Evolutionary conservation across 2,329 filamentous ascomycete genomes (phyloP), one percentile per base, ranked within the genome.

Genomic region (Epichloe typhina): DNA sequence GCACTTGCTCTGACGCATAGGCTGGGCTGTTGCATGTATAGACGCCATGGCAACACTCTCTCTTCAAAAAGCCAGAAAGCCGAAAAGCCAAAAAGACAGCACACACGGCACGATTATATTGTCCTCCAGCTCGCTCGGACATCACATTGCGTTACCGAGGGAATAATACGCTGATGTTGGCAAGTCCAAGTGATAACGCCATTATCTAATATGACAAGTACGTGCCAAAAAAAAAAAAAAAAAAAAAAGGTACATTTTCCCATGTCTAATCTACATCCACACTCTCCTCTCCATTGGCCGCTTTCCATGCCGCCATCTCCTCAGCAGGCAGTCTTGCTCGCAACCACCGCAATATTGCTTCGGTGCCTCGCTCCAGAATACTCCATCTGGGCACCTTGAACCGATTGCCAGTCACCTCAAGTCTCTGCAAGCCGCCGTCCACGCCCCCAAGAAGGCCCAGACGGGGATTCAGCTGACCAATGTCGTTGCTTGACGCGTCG

Each of bases 321-420:
- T 72, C 75, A 1, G 75, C 71, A 0, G 86, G 82, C 37, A 95
- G 84, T 50, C 84, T 77, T 31, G 88, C 85, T 53, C 86, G 77
- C 47, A 96, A 66, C 85, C 88, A 95, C 47, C 82, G 75, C 57
- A 96, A 69, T 0, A 88, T 83, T 2, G 87, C 84, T 59, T 95
- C 88, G 0, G 90, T 96, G 0, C 91, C 91, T 55, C 88, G 86
- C 53, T 91, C 86, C 46, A 97, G 69, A 6, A 95, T 77, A 55
- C 85, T 86, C 71, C 85, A 90, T 51, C 86, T 80, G 0, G 91
- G 91, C 35, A 96, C 88, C 35, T 88, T 77, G 68, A 97, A 97
- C 35, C 82, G 76, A 64, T 97, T 97, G 0, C 89, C 89, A 31
- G 79, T 79, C 4, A 95, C 84, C 46, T 95, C 84, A 9, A 96